Percentiles rank a stretch among this genome's conserved stretches.
Evolutionary conservation across 192 early-diverging fungal species (phyloP).

Genomic region (Entomortierella chlamydospora): DNA sequence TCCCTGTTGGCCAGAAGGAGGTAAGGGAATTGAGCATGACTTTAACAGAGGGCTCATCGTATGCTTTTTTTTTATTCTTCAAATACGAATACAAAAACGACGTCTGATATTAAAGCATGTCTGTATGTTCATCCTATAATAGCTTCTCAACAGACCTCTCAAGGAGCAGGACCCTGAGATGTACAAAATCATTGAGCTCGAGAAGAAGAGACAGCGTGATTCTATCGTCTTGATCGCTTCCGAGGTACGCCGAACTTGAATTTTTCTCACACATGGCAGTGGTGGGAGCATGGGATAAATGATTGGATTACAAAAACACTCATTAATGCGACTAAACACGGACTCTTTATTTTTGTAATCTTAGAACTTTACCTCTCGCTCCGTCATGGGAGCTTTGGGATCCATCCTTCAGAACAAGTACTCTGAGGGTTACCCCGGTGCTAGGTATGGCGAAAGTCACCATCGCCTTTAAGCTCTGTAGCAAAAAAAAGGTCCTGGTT

Average conservation of each 20-base stretch:
- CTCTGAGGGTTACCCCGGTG: conserved; percentile 96
- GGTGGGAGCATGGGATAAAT: background rate
- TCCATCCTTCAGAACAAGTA: conserved; percentile 99
- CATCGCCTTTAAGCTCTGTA: too few species aligned
- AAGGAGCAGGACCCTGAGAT: conserved; percentile 88
- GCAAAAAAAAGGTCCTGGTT: too few species aligned
- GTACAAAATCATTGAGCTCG: conserved; percentile 92
- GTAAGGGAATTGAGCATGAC: conserved; percentile 23
- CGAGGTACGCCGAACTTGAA: conserved; percentile 69
- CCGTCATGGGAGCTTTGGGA: conserved; percentile 96
- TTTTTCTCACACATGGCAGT: too few species aligned
- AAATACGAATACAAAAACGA: too few species aligned
- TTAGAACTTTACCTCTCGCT: conserved; percentile 96
- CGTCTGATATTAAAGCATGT: too few species aligned
- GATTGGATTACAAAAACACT: too few species aligned
- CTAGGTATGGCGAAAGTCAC: conserved; percentile 61
- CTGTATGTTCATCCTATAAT: background rate
- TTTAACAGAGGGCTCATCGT: background rate
- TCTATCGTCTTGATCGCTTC: conserved; percentile 95
- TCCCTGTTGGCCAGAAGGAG: conserved; percentile 66
- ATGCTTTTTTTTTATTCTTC: background rate
- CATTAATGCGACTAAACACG: too few species aligned
- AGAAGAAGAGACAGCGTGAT: conserved; percentile 95
- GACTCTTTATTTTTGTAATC: too few species aligned
- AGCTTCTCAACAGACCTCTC: conserved; percentile 83